Evolutionary conservation across 2,329 filamentous ascomycete genomes (phyloP).

Genomic region (Teratosphaeria nubilosa): DNA sequence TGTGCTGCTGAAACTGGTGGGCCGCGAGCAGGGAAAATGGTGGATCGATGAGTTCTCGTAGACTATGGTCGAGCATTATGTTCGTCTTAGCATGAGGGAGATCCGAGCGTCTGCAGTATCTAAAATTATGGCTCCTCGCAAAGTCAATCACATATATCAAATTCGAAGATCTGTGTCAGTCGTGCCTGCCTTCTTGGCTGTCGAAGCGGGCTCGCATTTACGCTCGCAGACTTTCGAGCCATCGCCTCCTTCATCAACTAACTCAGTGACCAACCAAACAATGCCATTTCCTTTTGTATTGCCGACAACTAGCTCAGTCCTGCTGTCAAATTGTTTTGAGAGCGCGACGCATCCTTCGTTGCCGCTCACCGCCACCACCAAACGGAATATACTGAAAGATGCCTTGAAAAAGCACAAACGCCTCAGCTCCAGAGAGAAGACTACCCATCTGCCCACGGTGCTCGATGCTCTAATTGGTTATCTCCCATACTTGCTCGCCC

Average conservation of each 20-base stretch:
- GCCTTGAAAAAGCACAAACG: conserved; percentile 83
- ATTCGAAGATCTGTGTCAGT: background rate
- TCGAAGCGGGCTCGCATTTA: background rate
- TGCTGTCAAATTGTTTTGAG: conserved; percentile 66
- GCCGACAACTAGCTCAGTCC: conserved; percentile 80
- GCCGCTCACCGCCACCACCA: conserved; percentile 69
- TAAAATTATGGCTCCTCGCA: background rate
- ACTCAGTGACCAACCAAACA: background rate
- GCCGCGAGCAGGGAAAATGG: background rate
- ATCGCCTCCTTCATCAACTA: background rate
- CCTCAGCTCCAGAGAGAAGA: conserved; percentile 60
- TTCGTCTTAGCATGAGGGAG: background rate
- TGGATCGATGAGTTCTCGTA: background rate
- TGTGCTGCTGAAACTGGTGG: background rate
- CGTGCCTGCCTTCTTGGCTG: background rate
- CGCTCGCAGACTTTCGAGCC: background rate
- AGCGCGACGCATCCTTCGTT: conserved; percentile 83
- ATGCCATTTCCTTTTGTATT: conserved; percentile 90
- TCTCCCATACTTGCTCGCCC: conserved; percentile 69
- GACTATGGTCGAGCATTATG: background rate
- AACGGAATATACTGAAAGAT: conserved; percentile 73
- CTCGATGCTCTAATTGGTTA: conserved; percentile 64
- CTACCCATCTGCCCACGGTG: conserved; percentile 59
- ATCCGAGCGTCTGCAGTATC: background rate
- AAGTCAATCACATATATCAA: background rate